Base-by-base conservation (phyloP, 2,329 filamentous ascomycete species). In the Helminthosporium solani region DNA sequence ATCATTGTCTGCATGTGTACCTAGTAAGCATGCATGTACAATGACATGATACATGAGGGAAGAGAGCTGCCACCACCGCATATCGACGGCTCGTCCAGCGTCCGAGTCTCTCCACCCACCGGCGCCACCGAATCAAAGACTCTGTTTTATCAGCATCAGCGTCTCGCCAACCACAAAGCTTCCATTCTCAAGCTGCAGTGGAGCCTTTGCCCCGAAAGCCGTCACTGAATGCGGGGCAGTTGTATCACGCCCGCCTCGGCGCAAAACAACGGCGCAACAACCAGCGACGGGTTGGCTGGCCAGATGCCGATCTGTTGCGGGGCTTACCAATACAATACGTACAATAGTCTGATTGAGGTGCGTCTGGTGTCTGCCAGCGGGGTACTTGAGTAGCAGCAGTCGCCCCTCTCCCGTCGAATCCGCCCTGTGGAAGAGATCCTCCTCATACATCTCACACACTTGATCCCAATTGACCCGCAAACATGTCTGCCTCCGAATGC, bases 401-500 rank as follows among this genome's bases (percentile, higher is more conserved):
- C 7, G 21, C 27, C 42, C 42, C 28, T 33, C 18, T 19, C 7
- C 20, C 18, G 15, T 31, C 3, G n/a, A n/a, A 16, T 34, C 20
- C n/a, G 14, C 23, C 14, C 8, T 5, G 5, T 12, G n/a, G n/a
- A 14, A 18, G 12, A 38, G 7, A 25, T 8, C 15, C 30, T 19
- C 31, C 21, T 35, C 37, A 16, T n/a, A 7, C 15, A 35, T 19
- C 18, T 7, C 34, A 5, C 18, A 14, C 34, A 37, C 18, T 12
- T 3, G 2, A 7, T 16, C 19, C 18, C 20, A 15, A 9, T 25
- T 11, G 14, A 21, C n/a, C 28, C 3, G 30, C 44, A 21, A 27
- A n/a, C 23, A 65, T 65, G 61, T 56, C 61, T 48, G 55, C 60
- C 54, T 51, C 56, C 55, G 60, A 70, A 57, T 70, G 66, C 58